Evolutionary conservation across 108 stramenopile genomes (phyloP).

Genomic region (Nannochloropsis gaditana): DNA sequence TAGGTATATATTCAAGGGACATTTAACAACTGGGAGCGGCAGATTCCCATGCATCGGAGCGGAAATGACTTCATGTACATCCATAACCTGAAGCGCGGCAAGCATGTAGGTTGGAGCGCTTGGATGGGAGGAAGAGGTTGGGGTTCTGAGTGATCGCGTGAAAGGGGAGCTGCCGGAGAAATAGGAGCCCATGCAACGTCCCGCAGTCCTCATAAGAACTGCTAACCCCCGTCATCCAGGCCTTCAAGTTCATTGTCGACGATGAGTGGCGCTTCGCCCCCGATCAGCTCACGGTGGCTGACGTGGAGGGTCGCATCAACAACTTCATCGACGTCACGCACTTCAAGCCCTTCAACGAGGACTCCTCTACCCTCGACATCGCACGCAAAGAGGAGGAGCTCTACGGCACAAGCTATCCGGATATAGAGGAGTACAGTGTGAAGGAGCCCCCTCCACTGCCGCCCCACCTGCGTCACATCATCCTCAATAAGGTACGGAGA

Average conservation of each 20-base stretch:
- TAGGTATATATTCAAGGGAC: slow-evolving; percentile 88
- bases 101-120: slow-evolving; percentile 53
- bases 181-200: no score
- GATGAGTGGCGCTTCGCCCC: slow-evolving; percentile 88
- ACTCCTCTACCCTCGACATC: slow-evolving; percentile 33
- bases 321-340: slow-evolving; percentile 98
- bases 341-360: slow-evolving; percentile 90
- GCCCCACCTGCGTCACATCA: slow-evolving; percentile 95
- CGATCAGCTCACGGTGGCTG: slow-evolving; percentile 94
- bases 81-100: slow-evolving; percentile 87
- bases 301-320: slow-evolving; percentile 95
- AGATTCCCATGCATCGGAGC: slow-evolving; percentile 98
- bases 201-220: not conserved
- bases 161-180: no score
- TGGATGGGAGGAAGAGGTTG: not conserved
- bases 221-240: slow-evolving; percentile 33
- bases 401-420: slow-evolving; percentile 80
- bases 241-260: slow-evolving; percentile 98
- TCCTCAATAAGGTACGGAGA: slow-evolving; percentile 80
- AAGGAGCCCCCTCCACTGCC: slow-evolving; percentile 99
- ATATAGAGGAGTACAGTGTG: slow-evolving; percentile 89
- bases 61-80: slow-evolving; percentile 99
- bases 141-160: not conserved
- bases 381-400: slow-evolving; percentile 50
- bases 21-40: slow-evolving; percentile 93